Evolutionary conservation across 768 basidiomycete genomes (phyloP).

Genomic region (Termitomyces heimii): DNA sequence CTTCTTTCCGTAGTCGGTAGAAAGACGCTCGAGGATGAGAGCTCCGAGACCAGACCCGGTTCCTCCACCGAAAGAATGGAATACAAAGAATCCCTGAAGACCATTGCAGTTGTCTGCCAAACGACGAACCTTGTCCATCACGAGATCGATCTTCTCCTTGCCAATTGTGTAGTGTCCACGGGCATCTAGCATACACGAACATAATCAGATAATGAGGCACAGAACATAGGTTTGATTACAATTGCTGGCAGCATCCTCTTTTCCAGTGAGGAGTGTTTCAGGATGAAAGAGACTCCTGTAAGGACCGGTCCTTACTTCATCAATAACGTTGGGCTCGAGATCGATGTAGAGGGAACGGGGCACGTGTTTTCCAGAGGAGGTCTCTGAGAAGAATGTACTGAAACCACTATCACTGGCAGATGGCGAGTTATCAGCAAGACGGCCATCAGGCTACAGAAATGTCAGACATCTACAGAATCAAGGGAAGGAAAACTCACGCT

Average conservation of each 20-base stretch:
- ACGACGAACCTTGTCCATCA: constrained; percentile 92
- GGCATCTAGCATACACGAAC: constrained; percentile 54
- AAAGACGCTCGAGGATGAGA: constrained; percentile 90
- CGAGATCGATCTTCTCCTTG: constrained; percentile 94
- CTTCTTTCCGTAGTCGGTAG: constrained; percentile 98
- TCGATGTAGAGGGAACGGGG: constrained; percentile 96
- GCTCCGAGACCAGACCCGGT: constrained; percentile 99
- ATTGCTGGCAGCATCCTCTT: constrained; percentile 99
- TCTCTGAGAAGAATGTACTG: constrained; percentile 97
- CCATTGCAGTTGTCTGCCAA: constrained; percentile 96
- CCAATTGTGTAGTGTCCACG: constrained; percentile 98
- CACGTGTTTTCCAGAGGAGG: constrained; percentile 90
- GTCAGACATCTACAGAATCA: constrained; percentile 9
- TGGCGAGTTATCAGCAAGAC: constrained; percentile 66
- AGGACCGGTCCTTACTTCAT: constrained; percentile 88
- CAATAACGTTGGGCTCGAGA: constrained; percentile 91
- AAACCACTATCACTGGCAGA: constrained; percentile 79
- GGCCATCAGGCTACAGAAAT: constrained; percentile 77
- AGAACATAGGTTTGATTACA: constrained; percentile 48
- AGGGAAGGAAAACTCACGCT: constrained; percentile 52
- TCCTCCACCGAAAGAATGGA: constrained; percentile 99
- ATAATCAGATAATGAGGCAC: constrained; percentile 1
- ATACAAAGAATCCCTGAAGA: constrained; percentile 98
- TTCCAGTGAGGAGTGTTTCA: constrained; percentile 93
- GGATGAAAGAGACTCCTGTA: constrained; percentile 97